Evolutionary conservation across 1,284 basidiomycete genomes (phyloP).

Genomic region (Cryptococcus floricola): DNA sequence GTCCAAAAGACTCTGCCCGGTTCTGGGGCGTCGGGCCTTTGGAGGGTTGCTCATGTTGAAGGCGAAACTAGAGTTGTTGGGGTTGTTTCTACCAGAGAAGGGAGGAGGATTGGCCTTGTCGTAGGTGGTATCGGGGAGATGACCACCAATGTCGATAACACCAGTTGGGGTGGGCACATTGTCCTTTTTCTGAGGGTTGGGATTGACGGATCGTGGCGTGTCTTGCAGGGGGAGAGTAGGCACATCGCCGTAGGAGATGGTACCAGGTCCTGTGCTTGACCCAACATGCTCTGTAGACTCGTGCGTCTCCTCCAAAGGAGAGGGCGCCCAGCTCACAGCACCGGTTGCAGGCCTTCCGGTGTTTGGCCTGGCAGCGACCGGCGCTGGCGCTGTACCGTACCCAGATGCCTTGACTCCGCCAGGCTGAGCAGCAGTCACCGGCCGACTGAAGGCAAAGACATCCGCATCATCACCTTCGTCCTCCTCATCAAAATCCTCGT

Average conservation of each 20-base stretch:
- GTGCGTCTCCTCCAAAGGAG: background rate
- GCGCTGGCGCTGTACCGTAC: constrained; percentile 7
- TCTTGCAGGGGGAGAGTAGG: background rate
- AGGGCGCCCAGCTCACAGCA: background rate
- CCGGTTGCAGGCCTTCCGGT: constrained; percentile 7
- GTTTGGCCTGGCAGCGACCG: constrained; percentile 7
- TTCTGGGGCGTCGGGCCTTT: constrained; percentile 2
- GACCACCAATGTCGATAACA: constrained; percentile 27
- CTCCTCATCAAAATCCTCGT: constrained; percentile 38
- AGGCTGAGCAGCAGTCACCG: constrained; percentile 36
- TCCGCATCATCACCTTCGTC: constrained; percentile 34
- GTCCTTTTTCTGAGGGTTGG: background rate
- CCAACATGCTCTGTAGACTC: background rate
- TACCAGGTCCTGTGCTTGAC: background rate
- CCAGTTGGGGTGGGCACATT: constrained; percentile 21
- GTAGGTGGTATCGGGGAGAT: constrained; percentile 26
- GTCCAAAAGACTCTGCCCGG: constrained; percentile 15
- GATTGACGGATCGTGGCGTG: background rate
- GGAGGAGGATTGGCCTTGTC: constrained; percentile 29
- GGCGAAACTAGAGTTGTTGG: constrained; percentile 39
- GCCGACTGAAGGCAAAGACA: constrained; percentile 46
- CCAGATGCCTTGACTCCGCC: constrained; percentile 15
- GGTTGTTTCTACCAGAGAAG: constrained; percentile 35
- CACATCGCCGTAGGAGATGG: background rate
- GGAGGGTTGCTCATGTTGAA: constrained; percentile 19